Evolutionary conservation across 805 yeast species (phyloP).

Genomic region (Ogataea parapolymorpha): DNA sequence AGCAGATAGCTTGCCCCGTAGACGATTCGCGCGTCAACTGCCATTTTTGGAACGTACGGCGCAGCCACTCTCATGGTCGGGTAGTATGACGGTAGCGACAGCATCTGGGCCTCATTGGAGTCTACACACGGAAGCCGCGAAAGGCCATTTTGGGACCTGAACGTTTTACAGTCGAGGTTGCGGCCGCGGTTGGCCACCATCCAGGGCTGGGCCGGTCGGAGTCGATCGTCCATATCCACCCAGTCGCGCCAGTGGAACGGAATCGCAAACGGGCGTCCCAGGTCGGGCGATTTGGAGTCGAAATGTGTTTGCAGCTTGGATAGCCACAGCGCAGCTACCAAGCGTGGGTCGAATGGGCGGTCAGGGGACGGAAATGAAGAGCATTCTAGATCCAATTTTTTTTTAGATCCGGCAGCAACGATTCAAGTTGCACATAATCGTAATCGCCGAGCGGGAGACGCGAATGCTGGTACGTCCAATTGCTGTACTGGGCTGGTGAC

Average conservation of each 20-base stretch:
- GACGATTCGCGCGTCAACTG: constrained; percentile 31
- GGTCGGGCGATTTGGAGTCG: constrained; percentile 1
- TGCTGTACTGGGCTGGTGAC: background rate
- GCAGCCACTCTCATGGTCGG: constrained; percentile 28
- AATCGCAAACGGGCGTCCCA: constrained; percentile 16
- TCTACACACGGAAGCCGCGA: constrained; percentile 9
- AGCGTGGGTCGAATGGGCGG: constrained; percentile 19
- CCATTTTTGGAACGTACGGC: constrained; percentile 23
- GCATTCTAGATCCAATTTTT: constrained; percentile 4
- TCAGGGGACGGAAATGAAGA: constrained; percentile 10
- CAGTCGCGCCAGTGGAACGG: constrained; percentile 33
- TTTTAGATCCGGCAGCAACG: constrained; percentile 2
- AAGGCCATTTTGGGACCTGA: constrained; percentile 20
- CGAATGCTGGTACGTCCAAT: constrained; percentile 1
- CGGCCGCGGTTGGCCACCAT: constrained; percentile 6
- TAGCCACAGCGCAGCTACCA: constrained; percentile 19
- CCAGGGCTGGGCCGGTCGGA: constrained; percentile 22
- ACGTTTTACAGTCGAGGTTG: constrained; percentile 16
- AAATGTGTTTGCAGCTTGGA: constrained; percentile 14
- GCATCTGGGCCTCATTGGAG: constrained; percentile 8
- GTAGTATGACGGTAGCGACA: constrained; percentile 15
- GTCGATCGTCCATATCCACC: constrained; percentile 26
- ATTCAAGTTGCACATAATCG: constrained; percentile 5
- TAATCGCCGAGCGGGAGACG: background rate
- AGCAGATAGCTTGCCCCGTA: constrained; percentile 36